Base-by-base conservation (phyloP, 2,329 filamentous ascomycete genomes). In the Alternaria longipes region DNA sequence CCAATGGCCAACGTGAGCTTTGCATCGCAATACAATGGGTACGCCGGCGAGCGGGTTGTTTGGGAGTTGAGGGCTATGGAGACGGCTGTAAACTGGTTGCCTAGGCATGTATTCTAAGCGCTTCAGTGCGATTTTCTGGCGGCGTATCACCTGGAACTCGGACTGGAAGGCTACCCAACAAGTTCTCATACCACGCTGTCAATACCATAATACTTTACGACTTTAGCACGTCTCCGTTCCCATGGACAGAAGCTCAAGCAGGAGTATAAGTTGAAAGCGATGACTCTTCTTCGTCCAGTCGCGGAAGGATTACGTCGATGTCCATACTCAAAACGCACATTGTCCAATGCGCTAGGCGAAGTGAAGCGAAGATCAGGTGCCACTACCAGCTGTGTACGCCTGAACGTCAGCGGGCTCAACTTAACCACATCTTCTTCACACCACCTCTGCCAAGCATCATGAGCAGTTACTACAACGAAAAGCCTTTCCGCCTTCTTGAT, bases 161-260 rank as follows among this genome's bases (percentile, higher is more conserved):
- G 32, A 36, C 46, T 34, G 32, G 22, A 36, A 38, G 20, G 32
- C 16, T 11, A 50, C 22, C 20, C 46, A 34, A 36, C 20, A 32
- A 50, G 46, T 36, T 38, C 22, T 22, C 32, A 36, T 24, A 26
- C 22, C 46, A 30, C 30, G 20, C 32, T 26, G 30, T 50, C 46
- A 50, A 50, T 50, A 50, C 8, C 34, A 50, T 50, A 50, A 36
- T 50, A 50, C 32, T 38, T 50, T 50, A 50, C 46, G 20, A 12
- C 46, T 50, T 50, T 24, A n/a, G 9, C 46, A 24, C 46, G 5
- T 50, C 22, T 14, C 18, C 5, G 2, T 34, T 36, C 5, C 14
- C 22, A 16, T 14, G 5, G 16, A 49, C n/a, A 2, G 8, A 26
- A 50, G 46, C 46, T 11, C 20, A 26, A 20, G 46, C 32, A n/a